These are phyloP conservation scores for Cornus florida DNA, from an alignment of 148 eudicot genomes.

Conservation along the genomic window DNA sequence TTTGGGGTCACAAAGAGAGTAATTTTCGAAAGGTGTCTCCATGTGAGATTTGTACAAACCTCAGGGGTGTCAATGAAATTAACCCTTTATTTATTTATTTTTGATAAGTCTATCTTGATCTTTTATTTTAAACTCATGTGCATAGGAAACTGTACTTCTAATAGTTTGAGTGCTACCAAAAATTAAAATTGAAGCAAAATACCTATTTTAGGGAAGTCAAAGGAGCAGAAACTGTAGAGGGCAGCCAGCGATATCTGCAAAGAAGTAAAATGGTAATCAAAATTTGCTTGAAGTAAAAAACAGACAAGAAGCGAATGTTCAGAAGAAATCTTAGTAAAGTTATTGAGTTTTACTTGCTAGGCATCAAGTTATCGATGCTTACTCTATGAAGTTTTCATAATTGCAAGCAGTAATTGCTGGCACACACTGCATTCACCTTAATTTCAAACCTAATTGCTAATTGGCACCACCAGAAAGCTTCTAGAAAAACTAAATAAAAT, in stretches of 20 bases:
- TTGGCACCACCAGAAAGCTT: background rate
- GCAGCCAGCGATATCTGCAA: slow-evolving; percentile 51
- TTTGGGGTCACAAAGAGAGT: too few species aligned
- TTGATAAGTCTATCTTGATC: background rate
- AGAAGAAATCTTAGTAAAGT: background rate
- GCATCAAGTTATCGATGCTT: background rate
- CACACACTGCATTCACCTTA: background rate
- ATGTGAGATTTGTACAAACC: too few species aligned
- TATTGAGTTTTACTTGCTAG: background rate
- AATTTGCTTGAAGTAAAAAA: background rate
- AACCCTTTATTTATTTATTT: too few species aligned
- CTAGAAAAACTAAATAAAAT: background rate
- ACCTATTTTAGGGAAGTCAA: slow-evolving; percentile 58
- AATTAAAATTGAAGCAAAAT: slow-evolving; percentile 6
- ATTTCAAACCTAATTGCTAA: background rate
- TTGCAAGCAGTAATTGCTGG: background rate
- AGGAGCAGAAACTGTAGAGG: slow-evolving; percentile 39
- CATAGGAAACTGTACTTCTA: background rate
- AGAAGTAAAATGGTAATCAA: background rate
- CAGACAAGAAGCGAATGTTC: background rate
- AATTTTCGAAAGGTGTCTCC: too few species aligned
- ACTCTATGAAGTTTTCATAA: background rate
- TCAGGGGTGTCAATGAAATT: too few species aligned
- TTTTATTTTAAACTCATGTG: background rate
- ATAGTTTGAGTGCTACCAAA: background rate